These are phyloP conservation scores for Candida loeiensis DNA, from an alignment of 805 yeast species.

Conservation along the genomic window DNA sequence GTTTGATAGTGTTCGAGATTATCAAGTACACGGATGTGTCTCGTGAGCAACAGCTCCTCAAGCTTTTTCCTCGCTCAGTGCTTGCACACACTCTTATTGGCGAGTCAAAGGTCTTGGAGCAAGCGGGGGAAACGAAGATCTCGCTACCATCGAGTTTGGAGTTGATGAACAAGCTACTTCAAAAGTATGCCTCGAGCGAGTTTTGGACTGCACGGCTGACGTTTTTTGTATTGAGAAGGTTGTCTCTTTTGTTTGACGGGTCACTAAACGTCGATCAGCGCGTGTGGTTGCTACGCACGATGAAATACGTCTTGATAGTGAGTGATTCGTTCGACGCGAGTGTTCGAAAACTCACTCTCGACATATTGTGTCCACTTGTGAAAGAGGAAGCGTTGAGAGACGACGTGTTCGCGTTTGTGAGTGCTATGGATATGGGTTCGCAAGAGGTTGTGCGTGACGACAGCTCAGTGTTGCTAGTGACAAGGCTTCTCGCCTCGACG, in stretches of 20 bases:
- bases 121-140: slow-evolving; percentile 15
- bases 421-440: slow-evolving; percentile 11
- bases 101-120: slow-evolving; percentile 8
- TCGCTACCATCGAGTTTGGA: slow-evolving; percentile 26
- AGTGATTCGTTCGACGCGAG: slow-evolving; percentile 15
- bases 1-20: slow-evolving; percentile 34
- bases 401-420: slow-evolving; percentile 27
- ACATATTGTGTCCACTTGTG: slow-evolving; percentile 21
- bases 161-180: slow-evolving; percentile 21
- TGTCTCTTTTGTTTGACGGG: slow-evolving; percentile 21
- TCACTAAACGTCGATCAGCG: slow-evolving; percentile 21
- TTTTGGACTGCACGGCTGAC: slow-evolving; percentile 35
- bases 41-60: slow-evolving; percentile 18
- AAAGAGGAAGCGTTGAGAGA: slow-evolving; percentile 11
- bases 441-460: background rate
- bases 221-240: slow-evolving; percentile 37
- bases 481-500: background rate
- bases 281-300: slow-evolving; percentile 25
- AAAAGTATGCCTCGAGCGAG: slow-evolving; percentile 16
- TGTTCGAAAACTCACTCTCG: slow-evolving; percentile 18
- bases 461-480: background rate
- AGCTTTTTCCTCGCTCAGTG: slow-evolving; percentile 8
- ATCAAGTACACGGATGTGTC: slow-evolving; percentile 40
- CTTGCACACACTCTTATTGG: slow-evolving; percentile 10
- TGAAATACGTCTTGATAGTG: slow-evolving; percentile 34